Evolutionary conservation across 2,329 filamentous ascomycete species (phyloP), one percentile per base, ranked within the genome.

Genomic region (Diaporthe capsici): DNA sequence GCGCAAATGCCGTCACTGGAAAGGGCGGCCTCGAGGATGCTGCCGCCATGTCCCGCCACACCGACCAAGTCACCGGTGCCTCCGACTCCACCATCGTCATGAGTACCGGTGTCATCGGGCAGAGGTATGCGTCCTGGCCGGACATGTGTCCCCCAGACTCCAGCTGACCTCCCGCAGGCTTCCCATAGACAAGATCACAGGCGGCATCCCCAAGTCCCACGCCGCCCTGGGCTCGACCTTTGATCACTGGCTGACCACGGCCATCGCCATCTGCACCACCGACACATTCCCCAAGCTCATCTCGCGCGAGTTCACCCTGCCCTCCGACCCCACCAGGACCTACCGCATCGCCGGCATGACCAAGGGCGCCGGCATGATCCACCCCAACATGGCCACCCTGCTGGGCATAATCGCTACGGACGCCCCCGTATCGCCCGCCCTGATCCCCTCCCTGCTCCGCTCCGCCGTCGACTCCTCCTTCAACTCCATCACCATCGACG

Each of bases 231-330:
- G 94, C 70, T 89, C 89, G 61, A 91, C 93, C 10, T 96, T 98
- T 85, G 90, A 94, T 76, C 91, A 97, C 85, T 99, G 96, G 97
- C 87, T 99, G 63, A 88, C 89, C 72, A 93, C 95, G 58, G 97
- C 97, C 75, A 93, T 92, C 81, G 96, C 97, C 55, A 98, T 99
- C 82, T 98, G 96, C 89, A 99, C 97, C 17, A 99, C 97, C 22
- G 97, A 99, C 85, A 98, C 97, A 4, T 99, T 99, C 84, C 97
- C 97, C 76, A 99, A 99, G 86, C 92, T 99, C 78, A 89, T 96
- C 80, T 98, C 96, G 28, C 92, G 90, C 79, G 92, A 92, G 20
- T 99, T 98, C 85, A 92, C 88, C 39, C 91, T 99, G 44, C 96
- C 97, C 5, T 96, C 94, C 1, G 94, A 94, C 5, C 92, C 94